Conservation (phyloP, 441 rosid species). For the Populus hybrid region DNA sequence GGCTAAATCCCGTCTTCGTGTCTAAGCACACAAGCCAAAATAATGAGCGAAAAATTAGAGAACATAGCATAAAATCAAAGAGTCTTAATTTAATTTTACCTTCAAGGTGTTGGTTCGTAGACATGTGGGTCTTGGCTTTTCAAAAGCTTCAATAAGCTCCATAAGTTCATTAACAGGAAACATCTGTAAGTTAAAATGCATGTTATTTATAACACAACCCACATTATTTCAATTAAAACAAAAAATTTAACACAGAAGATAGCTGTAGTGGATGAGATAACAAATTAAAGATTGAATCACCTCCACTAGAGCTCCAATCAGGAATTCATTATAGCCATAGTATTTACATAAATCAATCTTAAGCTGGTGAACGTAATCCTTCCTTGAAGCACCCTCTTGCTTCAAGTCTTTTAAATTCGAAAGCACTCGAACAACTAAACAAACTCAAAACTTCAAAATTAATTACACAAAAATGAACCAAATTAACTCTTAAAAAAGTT, state of each 20-base stretch:
- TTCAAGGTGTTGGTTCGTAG: constrained; percentile 86
- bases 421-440: constrained; percentile 75
- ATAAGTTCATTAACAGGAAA: constrained; percentile 88
- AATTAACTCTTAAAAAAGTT: background rate
- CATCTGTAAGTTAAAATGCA: constrained; percentile 52
- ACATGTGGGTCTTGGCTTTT: constrained; percentile 88
- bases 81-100: constrained; percentile 33
- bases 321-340: constrained; percentile 90
- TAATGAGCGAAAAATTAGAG: constrained; percentile 5
- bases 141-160: constrained; percentile 88
- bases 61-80: constrained; percentile 5
- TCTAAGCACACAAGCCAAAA: constrained; percentile 34
- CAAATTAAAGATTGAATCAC: constrained; percentile 32
- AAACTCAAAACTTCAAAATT: background rate
- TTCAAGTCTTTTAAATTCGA: constrained; percentile 70
- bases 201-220: background rate
- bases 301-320: constrained; percentile 77
- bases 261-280: background rate
- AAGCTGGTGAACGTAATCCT: constrained; percentile 66
- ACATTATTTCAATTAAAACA: background rate
- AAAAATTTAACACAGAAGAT: background rate
- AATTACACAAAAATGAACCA: background rate
- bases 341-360: constrained; percentile 70
- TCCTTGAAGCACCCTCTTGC: constrained; percentile 65
- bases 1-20: constrained; percentile 92